A percentile compares a stretch with the other conserved stretches of the same genome.
Evolutionary conservation across 352 stramenopile genomes (phyloP).

Genomic region (Phytopythium kandeliae): DNA sequence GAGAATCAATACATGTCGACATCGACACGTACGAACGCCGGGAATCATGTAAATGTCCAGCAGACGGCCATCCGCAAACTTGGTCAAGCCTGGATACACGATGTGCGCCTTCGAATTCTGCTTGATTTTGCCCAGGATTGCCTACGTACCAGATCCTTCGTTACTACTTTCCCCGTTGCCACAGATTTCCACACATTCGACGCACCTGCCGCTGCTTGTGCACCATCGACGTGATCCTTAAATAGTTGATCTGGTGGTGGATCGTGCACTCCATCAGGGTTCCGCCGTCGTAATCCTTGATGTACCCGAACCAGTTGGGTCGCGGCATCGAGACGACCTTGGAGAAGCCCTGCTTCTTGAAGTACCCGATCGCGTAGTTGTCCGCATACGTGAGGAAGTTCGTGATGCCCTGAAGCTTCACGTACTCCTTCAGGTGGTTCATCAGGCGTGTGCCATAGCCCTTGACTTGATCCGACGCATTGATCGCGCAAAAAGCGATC

Average conservation of each 20-base stretch:
- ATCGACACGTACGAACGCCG: conserved; percentile 67
- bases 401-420: conserved; percentile 86
- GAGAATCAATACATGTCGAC: not conserved
- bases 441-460: conserved; percentile 99
- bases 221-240: conserved; percentile 94
- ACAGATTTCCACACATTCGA: no score
- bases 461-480: conserved; percentile 93
- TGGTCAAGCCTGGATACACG: conserved; percentile 64
- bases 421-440: conserved; percentile 99
- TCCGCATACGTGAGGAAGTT: conserved; percentile 99
- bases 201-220: conserved; percentile 90
- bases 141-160: conserved; percentile 19
- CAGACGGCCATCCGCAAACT: conserved; percentile 71
- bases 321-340: conserved; percentile 84
- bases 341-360: conserved; percentile 96
- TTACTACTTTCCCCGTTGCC: no score
- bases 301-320: conserved; percentile 95
- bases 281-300: conserved; percentile 99
- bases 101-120: conserved; percentile 63
- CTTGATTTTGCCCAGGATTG: conserved; percentile 81
- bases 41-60: conserved; percentile 88
- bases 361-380: conserved; percentile 99
- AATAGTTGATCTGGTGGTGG: conserved; percentile 97
- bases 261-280: conserved; percentile 99
- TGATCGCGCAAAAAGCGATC: conserved; percentile 99